A percentile compares a stretch with the other conserved stretches of the same genome.
Conservation (phyloP, 768 basidiomycete species). For the Lentinus tigrinus region DNA sequence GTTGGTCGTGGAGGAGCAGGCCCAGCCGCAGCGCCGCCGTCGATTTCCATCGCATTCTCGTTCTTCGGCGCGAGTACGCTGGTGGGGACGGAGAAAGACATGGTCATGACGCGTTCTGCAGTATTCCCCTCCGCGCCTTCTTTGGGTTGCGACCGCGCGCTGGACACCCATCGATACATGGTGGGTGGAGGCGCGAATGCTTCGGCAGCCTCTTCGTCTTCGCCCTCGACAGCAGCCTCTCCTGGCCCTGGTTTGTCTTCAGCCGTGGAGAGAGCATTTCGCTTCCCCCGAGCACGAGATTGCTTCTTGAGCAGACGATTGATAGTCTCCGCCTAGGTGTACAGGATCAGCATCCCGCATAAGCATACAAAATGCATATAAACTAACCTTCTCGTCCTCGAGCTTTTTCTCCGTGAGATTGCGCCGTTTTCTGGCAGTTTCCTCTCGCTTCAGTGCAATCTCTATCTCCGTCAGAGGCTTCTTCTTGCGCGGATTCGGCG, state of each 20-base stretch:
- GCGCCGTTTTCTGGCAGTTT: constrained; percentile 79
- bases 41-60: constrained; percentile 16
- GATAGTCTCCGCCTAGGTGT: constrained; percentile 74
- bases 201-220: constrained; percentile 40
- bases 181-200: constrained; percentile 38
- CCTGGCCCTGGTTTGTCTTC: constrained; percentile 40
- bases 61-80: constrained; percentile 25
- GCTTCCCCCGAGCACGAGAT: constrained; percentile 62
- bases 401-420: constrained; percentile 81
- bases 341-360: neutral
- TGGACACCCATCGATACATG: constrained; percentile 76
- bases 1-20: neutral
- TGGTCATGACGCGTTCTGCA: constrained; percentile 33
- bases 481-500: constrained; percentile 48
- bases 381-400: constrained; percentile 75
- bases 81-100: constrained; percentile 57
- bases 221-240: constrained; percentile 39
- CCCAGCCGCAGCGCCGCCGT: neutral
- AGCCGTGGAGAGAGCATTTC: constrained; percentile 46
- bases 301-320: constrained; percentile 88
- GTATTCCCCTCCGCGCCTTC: neutral
- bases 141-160: constrained; percentile 33
- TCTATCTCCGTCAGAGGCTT: constrained; percentile 71
- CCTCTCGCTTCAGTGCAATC: constrained; percentile 71
- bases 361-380: neutral